Evolutionary conservation across 2,329 filamentous ascomycete genomes (phyloP).

Genomic region (Cercospora janseana): DNA sequence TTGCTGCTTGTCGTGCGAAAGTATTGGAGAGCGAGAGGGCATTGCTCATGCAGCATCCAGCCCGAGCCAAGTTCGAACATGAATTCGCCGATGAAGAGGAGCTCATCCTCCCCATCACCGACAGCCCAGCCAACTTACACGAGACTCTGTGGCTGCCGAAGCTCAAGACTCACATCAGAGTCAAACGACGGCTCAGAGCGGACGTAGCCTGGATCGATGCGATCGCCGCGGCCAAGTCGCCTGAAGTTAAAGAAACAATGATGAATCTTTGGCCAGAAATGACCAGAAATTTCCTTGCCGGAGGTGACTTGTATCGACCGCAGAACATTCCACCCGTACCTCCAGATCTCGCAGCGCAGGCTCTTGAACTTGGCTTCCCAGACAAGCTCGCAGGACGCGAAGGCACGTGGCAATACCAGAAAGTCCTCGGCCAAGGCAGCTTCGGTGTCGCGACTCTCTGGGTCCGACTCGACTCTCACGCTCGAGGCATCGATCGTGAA

Average conservation of each 20-base stretch:
- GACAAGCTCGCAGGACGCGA: not conserved
- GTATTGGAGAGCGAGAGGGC: not conserved
- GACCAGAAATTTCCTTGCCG: not conserved
- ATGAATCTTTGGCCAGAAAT: not conserved
- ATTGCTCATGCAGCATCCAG: not conserved
- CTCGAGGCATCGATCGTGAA: not conserved
- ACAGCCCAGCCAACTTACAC: too few relatives aligned
- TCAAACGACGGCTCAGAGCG: not conserved
- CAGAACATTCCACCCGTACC: not conserved
- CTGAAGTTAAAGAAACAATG: not conserved
- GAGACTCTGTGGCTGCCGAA: too few relatives aligned
- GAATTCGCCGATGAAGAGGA: too few relatives aligned
- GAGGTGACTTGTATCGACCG: not conserved
- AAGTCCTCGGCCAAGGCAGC: not conserved
- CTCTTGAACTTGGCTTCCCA: not conserved
- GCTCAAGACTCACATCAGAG: too few relatives aligned
- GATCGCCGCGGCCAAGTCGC: not conserved
- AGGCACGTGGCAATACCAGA: not conserved
- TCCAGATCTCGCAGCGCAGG: not conserved
- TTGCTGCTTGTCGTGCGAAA: not conserved
- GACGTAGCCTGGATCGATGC: not conserved
- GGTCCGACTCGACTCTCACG: not conserved
- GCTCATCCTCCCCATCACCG: too few relatives aligned
- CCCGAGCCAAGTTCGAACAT: not conserved
- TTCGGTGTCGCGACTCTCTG: not conserved